Evolutionary conservation across 768 basidiomycete genomes (phyloP), one percentile per base, ranked within the genome.

Genomic region (Suillus placidus): DNA sequence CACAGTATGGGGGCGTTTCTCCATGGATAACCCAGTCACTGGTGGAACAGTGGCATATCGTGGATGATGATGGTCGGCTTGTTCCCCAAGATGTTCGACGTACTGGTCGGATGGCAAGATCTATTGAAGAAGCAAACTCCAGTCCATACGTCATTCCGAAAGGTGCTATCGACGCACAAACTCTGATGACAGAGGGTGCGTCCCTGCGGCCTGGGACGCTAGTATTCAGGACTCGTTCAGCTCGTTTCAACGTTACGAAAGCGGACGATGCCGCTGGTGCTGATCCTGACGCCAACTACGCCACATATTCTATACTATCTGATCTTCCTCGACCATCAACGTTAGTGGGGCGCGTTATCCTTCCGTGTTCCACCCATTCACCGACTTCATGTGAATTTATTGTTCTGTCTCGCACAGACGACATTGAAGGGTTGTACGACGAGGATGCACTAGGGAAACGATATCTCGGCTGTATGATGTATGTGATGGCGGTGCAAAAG

Each of bases 201-300:
- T 42, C 61, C n/a, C 18, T 43, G 12, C 64, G 64, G 23, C 67
- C 67, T 1, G 72, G 73, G 4, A 69, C 73, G n/a, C 71, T 73
- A 56, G n/a, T 72, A 57, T 73, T 74, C 57, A 69, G 67, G 6
- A 73, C 72, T 18, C 69, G 61, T 14, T 65, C 64, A 8, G 62
- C 69, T 7, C n/a, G 23, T 14, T 69, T 73, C 23, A 47, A 13
- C 35, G 69, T 69, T 13, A 34, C 20, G 20, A 67, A 18, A 23
- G 14, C 66, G 37, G 62, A 63, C 12, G 38, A 43, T 32, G 38
- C 13, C 8, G 30, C 52, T 2, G 52, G 40, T n/a, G 40, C n/a
- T 16, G 23, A 38, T 26, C n/a, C 56, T 8, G n/a, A 23, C 3
- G 61, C 5, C 35, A 47, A 14, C 38, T 62, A 2, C 49, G 71